Evolutionary conservation across 345 rosid species (phyloP).

Genomic region (Lenwebbia sp.): DNA sequence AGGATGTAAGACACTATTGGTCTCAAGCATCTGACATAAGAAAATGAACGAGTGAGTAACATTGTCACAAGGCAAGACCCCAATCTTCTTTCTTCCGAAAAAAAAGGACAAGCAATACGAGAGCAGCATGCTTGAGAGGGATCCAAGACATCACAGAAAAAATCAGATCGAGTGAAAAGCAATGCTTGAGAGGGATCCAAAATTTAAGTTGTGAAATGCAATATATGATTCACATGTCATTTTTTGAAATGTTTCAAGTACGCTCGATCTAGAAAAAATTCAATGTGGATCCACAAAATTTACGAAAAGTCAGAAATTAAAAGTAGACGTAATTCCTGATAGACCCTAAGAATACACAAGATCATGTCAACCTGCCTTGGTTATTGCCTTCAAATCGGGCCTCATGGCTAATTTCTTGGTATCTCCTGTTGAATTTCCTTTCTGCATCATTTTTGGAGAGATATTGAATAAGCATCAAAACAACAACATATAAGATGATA

Average conservation of each 20-base stretch:
- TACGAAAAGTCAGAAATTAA: not conserved
- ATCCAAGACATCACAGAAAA: not conserved
- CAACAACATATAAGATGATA: not conserved
- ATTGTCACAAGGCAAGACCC: not conserved
- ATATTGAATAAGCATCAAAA: not conserved
- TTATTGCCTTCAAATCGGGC: conserved; percentile 73
- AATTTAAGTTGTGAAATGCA: not conserved
- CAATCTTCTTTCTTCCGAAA: not conserved
- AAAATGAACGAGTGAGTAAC: not conserved
- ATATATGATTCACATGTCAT: not conserved
- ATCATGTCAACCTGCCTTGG: conserved; percentile 45
- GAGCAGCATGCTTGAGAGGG: not conserved
- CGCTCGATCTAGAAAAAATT: not conserved
- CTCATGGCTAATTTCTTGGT: conserved; percentile 34
- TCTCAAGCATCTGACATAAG: conserved; percentile 41
- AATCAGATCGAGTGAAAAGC: not conserved
- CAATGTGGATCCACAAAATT: not conserved
- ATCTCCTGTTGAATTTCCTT: conserved; percentile 12
- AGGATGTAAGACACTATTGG: conserved; percentile 33
- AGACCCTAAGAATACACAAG: not conserved
- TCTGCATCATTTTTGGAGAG: conserved; percentile 18
- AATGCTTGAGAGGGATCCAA: not conserved
- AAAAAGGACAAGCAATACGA: not conserved
- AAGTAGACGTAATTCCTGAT: not conserved
- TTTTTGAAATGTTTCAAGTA: not conserved